Evolutionary conservation across 345 rosid species (phyloP).

Genomic region (Dipteronia dyeriana): DNA sequence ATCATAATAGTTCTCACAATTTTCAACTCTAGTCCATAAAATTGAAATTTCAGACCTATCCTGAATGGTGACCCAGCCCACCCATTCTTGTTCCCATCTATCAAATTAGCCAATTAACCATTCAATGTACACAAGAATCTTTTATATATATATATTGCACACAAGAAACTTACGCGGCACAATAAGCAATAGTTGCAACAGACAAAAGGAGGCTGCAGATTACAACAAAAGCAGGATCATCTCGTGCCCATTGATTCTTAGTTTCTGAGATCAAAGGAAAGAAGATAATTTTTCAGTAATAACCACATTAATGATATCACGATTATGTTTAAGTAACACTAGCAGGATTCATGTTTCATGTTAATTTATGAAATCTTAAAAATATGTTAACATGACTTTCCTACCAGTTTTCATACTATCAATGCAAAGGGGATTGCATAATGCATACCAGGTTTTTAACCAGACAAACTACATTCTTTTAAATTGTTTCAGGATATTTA

Average conservation of each 20-base stretch:
- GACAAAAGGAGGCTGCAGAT: slow-evolving; percentile 86
- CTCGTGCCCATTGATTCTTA: slow-evolving; percentile 99
- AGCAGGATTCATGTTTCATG: background rate
- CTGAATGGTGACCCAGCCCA: background rate
- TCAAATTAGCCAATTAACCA: slow-evolving; percentile 5
- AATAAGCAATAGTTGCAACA: slow-evolving; percentile 82
- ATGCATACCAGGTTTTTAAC: background rate
- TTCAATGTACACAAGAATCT: slow-evolving; percentile 1
- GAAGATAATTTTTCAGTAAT: slow-evolving; percentile 11
- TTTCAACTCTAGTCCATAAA: background rate
- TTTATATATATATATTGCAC: background rate
- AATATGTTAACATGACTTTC: background rate
- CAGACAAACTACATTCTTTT: background rate
- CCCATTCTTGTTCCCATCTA: background rate
- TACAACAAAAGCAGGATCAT: slow-evolving; percentile 98
- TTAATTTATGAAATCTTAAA: background rate
- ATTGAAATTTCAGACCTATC: background rate
- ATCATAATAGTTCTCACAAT: background rate
- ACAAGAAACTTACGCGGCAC: slow-evolving; percentile 84
- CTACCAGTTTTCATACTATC: background rate
- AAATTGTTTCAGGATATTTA: background rate
- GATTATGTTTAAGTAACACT: slow-evolving; percentile 1
- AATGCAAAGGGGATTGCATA: background rate
- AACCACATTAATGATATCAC: background rate
- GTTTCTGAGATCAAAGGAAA: slow-evolving; percentile 66